Evolutionary conservation across 192 early-diverging fungal species (phyloP).

Genomic region (Umbelopsis ramanniana): DNA sequence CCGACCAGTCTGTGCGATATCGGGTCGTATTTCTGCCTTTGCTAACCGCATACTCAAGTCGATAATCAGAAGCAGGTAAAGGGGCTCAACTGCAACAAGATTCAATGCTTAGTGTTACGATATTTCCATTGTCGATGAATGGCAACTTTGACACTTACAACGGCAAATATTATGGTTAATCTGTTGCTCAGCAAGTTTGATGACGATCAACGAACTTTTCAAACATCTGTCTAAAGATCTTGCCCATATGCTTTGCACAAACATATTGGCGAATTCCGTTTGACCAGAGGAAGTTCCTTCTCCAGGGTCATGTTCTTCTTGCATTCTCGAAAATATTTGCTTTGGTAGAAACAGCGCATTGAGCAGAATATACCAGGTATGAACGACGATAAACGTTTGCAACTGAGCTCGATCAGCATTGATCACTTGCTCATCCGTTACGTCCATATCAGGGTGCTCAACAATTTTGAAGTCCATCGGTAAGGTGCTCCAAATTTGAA

Average conservation of each 20-base stretch:
- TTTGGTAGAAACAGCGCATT: constrained; percentile 4
- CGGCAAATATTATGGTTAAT: background rate
- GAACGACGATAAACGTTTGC: constrained; percentile 35
- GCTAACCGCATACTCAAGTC: constrained; percentile 1
- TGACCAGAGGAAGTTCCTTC: background rate
- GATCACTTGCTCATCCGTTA: background rate
- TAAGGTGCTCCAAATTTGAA: background rate
- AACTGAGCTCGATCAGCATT: constrained; percentile 7
- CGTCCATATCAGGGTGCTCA: background rate
- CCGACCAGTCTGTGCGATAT: background rate
- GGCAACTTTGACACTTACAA: background rate
- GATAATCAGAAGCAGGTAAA: background rate
- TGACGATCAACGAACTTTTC: constrained; percentile 4
- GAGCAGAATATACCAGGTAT: constrained; percentile 8
- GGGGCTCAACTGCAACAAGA: background rate
- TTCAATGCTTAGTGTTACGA: background rate
- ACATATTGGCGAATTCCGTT: background rate
- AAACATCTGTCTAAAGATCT: background rate
- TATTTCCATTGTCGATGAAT: background rate
- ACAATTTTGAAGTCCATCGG: background rate
- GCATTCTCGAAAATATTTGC: background rate
- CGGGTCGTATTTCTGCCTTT: background rate
- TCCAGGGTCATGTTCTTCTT: background rate
- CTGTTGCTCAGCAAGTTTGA: constrained; percentile 4
- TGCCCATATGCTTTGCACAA: background rate